Evolutionary conservation across 202 grass and related monocot genomes (phyloP), one percentile per base, ranked within the genome.

Genomic region (Setaria italica): DNA sequence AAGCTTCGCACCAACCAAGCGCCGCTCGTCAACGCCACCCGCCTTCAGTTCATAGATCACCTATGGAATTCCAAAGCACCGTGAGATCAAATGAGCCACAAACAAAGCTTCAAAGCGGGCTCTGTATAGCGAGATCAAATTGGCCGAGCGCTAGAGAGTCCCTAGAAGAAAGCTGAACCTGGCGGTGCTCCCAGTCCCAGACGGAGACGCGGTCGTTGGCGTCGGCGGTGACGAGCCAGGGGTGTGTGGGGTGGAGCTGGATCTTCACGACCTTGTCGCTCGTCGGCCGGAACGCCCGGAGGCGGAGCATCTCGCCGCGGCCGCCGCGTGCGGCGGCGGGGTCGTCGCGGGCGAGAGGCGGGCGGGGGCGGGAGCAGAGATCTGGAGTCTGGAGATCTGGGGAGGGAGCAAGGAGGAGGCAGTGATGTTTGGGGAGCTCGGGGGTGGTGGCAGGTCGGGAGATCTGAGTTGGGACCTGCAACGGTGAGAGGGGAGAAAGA

Each of bases 41-140:
- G 97, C 97, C 82, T 99, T 99, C 57, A 99, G 89, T 87, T 99
- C 97, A 77, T 99, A 99, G 80, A 99, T 97, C 41, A 99, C 92
- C 97, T 99, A 65, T 71, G 34, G 16, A 72, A 73, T 71, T 67
- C 54, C 4, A 79, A 76, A 82, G 63, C 60, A 63, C 60, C 35
- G 50, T 70, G 49, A 80, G 67, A 46, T 47, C 82, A 80, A 37
- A 37, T 70, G 79, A 77, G 32, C 25, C 45, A 12, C 67, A 64
- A 84, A 57, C 74, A 64, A 33, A 60, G 62, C 57, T 20, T 55
- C 43, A 3, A 34, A 70, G 70, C 63, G 4, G 50, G 62, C 48
- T 68, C 59, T 29, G 67, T 6, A 65, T 11, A 76, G 79, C 34
- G 80, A 58, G 58, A 85, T 55, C 54, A 82, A 79, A 33, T 50